Evolutionary conservation across 768 basidiomycete genomes (phyloP).

Genomic region (Lentinula raphanica): DNA sequence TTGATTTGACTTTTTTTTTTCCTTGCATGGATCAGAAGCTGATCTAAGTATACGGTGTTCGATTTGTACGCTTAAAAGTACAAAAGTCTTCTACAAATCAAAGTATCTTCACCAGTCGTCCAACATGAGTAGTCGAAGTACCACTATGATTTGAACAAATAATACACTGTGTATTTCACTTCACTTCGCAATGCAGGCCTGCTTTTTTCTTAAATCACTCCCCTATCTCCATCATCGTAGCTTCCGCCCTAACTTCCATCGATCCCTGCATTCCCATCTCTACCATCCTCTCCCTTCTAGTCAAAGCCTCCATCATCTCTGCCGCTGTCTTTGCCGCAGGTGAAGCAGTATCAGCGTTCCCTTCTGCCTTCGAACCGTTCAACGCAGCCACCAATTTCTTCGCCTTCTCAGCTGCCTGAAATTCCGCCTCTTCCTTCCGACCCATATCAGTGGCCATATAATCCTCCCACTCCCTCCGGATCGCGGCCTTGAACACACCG

Average conservation of each 20-base stretch:
- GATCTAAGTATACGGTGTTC: too few relatives aligned
- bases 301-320: not conserved
- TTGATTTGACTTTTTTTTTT: not conserved
- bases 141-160: too few relatives aligned
- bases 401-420: not conserved
- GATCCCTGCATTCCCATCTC: not conserved
- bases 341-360: not conserved
- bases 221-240: not conserved
- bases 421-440: not conserved
- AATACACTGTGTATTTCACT: too few relatives aligned
- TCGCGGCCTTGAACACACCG: not conserved
- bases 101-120: too few relatives aligned
- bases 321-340: not conserved
- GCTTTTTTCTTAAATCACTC: not conserved
- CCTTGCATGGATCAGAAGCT: too few relatives aligned
- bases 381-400: not conserved
- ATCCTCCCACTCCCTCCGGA: conserved; percentile 2
- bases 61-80: too few relatives aligned
- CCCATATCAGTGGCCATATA: not conserved
- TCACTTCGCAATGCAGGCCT: too few relatives aligned
- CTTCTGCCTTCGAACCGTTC: not conserved
- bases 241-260: not conserved
- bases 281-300: not conserved
- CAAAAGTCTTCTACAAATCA: too few relatives aligned
- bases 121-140: too few relatives aligned